These are phyloP conservation scores for Nakazawaea molendinolei DNA, from an alignment of 805 yeast genomes.

Conservation along the genomic window DNA sequence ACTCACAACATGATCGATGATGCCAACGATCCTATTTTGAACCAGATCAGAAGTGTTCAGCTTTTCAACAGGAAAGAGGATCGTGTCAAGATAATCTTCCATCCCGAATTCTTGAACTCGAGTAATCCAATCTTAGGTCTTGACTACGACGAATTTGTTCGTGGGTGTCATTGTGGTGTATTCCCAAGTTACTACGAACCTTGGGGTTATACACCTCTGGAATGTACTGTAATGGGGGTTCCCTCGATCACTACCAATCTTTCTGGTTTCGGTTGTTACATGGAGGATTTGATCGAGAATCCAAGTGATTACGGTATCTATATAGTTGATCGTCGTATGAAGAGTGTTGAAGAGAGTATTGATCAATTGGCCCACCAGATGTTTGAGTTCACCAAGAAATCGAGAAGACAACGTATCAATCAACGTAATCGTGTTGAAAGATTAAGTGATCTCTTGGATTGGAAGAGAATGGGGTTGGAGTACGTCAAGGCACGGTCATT, in stretches of 20 bases:
- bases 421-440: constrained; percentile 97
- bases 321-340: constrained; percentile 90
- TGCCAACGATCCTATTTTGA: constrained; percentile 81
- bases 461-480: constrained; percentile 98
- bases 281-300: constrained; percentile 95
- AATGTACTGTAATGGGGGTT: constrained; percentile 98
- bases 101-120: constrained; percentile 93
- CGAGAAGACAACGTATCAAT: constrained; percentile 94
- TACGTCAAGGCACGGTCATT: constrained; percentile 91
- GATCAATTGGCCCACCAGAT: constrained; percentile 83
- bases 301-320: constrained; percentile 95
- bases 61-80: constrained; percentile 86
- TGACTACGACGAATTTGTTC: constrained; percentile 95
- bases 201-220: constrained; percentile 99
- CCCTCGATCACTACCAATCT: constrained; percentile 95
- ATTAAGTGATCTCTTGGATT: constrained; percentile 84
- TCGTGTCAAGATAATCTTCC: constrained; percentile 92
- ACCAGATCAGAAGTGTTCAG: constrained; percentile 86
- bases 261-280: constrained; percentile 96
- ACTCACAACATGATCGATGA: constrained; percentile 97
- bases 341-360: constrained; percentile 88
- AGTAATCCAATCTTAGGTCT: constrained; percentile 89
- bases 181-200: constrained; percentile 99
- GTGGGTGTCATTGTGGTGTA: constrained; percentile 97
- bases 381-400: constrained; percentile 82